A percentile compares a stretch with the other conserved stretches of the same genome.
Conservation (phyloP, 2,329 filamentous ascomycete species). For the Colletotrichum destructivum region DNA sequence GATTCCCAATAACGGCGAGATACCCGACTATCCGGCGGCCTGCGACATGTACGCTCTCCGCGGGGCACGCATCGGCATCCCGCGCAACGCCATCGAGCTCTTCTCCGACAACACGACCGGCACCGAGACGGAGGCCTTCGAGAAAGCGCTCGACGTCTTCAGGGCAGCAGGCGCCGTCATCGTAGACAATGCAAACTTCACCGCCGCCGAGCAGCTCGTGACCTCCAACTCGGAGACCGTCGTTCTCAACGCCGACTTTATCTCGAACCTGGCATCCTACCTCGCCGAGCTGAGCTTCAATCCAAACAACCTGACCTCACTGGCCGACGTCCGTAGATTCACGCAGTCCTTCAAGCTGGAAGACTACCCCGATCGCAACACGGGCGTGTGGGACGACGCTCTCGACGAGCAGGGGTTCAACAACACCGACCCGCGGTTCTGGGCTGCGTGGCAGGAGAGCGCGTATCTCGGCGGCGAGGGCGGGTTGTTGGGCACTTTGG, state of each 20-base stretch:
- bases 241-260: slow-evolving; percentile 73
- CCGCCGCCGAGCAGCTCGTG: slow-evolving; percentile 45
- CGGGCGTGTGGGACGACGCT: slow-evolving; percentile 67
- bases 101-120: slow-evolving; percentile 39
- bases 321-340: slow-evolving; percentile 68
- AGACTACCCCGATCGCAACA: slow-evolving; percentile 74
- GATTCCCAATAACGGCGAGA: slow-evolving; percentile 69
- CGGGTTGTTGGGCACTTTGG: slow-evolving; percentile 72
- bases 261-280: slow-evolving; percentile 69
- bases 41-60: slow-evolving; percentile 67
- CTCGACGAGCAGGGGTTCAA: slow-evolving; percentile 64
- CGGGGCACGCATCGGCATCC: slow-evolving; percentile 75
- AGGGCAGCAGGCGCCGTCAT: slow-evolving; percentile 70
- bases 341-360: slow-evolving; percentile 69
- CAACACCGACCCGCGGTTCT: slow-evolving; percentile 71
- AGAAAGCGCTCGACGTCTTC: slow-evolving; percentile 65
- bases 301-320: slow-evolving; percentile 65
- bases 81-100: slow-evolving; percentile 69
- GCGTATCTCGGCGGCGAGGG: slow-evolving; percentile 70
- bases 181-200: slow-evolving; percentile 68
- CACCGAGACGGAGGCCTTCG: slow-evolving; percentile 63
- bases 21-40: slow-evolving; percentile 73
- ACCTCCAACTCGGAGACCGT: slow-evolving; percentile 45
- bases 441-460: slow-evolving; percentile 68
- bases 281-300: slow-evolving; percentile 70